These are phyloP conservation scores for Colletotrichum salicis DNA, from an alignment of 2,329 filamentous ascomycete species.

Conservation along the genomic window DNA sequence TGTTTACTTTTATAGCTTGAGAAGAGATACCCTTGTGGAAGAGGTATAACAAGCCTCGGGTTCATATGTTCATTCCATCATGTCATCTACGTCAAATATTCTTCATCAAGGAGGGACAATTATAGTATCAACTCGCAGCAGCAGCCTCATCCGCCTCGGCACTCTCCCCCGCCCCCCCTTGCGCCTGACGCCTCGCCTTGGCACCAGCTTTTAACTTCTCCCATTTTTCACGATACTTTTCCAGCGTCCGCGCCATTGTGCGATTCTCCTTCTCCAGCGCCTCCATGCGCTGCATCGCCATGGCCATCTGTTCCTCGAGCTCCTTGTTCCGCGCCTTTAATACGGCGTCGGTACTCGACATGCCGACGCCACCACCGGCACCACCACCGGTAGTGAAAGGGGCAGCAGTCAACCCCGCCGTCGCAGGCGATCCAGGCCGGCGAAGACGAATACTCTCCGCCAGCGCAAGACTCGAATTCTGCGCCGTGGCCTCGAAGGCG, in stretches of 20 bases:
- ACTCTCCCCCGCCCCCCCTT: slow-evolving; percentile 48
- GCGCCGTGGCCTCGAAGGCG: slow-evolving; percentile 91
- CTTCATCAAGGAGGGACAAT: neutral
- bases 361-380: slow-evolving; percentile 13
- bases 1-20: neutral
- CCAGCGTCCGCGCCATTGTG: slow-evolving; percentile 65
- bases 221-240: slow-evolving; percentile 70
- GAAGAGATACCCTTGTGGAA: neutral
- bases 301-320: slow-evolving; percentile 73
- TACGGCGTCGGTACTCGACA: slow-evolving; percentile 44
- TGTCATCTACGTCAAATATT: neutral
- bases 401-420: slow-evolving; percentile 38
- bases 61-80: neutral
- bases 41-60: neutral
- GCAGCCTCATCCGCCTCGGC: slow-evolving; percentile 45
- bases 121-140: neutral
- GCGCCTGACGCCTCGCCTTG: slow-evolving; percentile 63
- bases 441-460: slow-evolving; percentile 82
- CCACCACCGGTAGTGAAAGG: neutral
- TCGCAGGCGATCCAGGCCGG: slow-evolving; percentile 64
- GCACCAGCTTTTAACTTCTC: slow-evolving; percentile 70
- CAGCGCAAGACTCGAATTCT: slow-evolving; percentile 85
- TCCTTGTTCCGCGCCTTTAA: slow-evolving; percentile 66
- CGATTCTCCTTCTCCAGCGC: slow-evolving; percentile 71
- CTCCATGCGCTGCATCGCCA: slow-evolving; percentile 69